These are phyloP conservation scores for Claviceps sp. DNA, from an alignment of 2,329 filamentous ascomycete species.

Conservation along the genomic window DNA sequence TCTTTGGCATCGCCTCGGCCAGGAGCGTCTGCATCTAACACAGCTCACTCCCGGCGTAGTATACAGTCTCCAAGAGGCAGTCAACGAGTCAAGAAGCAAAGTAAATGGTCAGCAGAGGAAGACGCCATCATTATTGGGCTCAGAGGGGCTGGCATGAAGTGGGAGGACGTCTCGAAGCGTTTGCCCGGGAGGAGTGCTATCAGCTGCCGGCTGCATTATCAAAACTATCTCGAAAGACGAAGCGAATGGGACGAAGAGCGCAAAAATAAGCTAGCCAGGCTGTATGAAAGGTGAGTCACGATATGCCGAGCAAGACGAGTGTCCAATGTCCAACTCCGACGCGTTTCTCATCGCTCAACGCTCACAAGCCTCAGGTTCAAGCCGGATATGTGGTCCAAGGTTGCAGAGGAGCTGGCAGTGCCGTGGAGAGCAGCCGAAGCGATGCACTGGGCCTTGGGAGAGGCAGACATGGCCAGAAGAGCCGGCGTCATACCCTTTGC, in stretches of 20 bases:
- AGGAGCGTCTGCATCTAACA: slow-evolving; percentile 20
- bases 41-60: slow-evolving; percentile 17
- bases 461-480: slow-evolving; percentile 83
- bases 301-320: background rate
- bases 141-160: slow-evolving; percentile 86
- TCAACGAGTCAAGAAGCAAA: slow-evolving; percentile 82
- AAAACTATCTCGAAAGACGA: slow-evolving; percentile 88
- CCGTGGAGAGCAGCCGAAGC: slow-evolving; percentile 93
- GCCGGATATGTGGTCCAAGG: slow-evolving; percentile 93
- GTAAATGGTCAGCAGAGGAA: slow-evolving; percentile 91
- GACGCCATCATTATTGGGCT: slow-evolving; percentile 90
- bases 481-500: slow-evolving; percentile 83
- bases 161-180: slow-evolving; percentile 93
- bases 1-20: slow-evolving; percentile 5
- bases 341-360: background rate
- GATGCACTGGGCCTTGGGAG: slow-evolving; percentile 96
- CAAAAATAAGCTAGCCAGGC: slow-evolving; percentile 87
- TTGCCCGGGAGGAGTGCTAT: slow-evolving; percentile 85
- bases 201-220: slow-evolving; percentile 87
- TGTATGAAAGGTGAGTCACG: slow-evolving; percentile 75
- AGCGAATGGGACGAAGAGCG: slow-evolving; percentile 96
- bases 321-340: too few relatives aligned
- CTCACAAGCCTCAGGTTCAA: slow-evolving; percentile 62
- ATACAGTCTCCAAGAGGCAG: slow-evolving; percentile 37
- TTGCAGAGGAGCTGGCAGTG: slow-evolving; percentile 87